These are phyloP conservation scores for Diplodia sapinea DNA, from an alignment of 2,329 filamentous ascomycete genomes.

Conservation along the genomic window DNA sequence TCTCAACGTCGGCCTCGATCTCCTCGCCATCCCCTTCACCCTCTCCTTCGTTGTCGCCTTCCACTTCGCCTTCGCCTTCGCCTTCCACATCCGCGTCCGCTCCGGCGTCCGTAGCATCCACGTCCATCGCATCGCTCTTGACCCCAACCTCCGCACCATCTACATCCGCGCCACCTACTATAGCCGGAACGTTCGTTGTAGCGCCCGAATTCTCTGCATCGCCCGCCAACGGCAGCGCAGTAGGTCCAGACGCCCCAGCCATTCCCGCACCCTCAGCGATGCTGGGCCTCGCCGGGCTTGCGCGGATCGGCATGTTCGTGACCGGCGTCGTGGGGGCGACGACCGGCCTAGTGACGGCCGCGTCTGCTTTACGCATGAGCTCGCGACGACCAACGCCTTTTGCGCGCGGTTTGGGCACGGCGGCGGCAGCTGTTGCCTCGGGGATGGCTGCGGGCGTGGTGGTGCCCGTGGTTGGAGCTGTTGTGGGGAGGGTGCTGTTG, in stretches of 20 bases:
- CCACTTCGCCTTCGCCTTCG: slow-evolving; percentile 55
- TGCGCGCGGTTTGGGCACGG: slow-evolving; percentile 47
- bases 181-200: not conserved
- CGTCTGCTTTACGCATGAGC: slow-evolving; percentile 64
- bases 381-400: slow-evolving; percentile 66
- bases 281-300: slow-evolving; percentile 3
- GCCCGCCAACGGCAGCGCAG: not conserved
- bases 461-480: slow-evolving; percentile 22
- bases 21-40: slow-evolving; percentile 51
- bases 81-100: slow-evolving; percentile 50
- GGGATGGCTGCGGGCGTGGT: slow-evolving; percentile 32
- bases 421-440: slow-evolving; percentile 32
- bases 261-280: not conserved
- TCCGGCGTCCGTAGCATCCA: not conserved
- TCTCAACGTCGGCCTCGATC: slow-evolving; percentile 50
- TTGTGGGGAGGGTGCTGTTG: slow-evolving; percentile 32
- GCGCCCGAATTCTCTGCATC: not conserved
- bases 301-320: slow-evolving; percentile 24
- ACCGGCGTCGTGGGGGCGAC: not conserved
- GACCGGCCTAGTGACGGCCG: slow-evolving; percentile 52
- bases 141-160: not conserved
- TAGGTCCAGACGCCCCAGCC: slow-evolving; percentile 37
- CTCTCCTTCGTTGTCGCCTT: slow-evolving; percentile 41
- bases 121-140: slow-evolving; percentile 10
- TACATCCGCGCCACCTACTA: not conserved